Evolutionary conservation across 257 asterid genomes (phyloP).

Genomic region (Lycium ferocissimum): DNA sequence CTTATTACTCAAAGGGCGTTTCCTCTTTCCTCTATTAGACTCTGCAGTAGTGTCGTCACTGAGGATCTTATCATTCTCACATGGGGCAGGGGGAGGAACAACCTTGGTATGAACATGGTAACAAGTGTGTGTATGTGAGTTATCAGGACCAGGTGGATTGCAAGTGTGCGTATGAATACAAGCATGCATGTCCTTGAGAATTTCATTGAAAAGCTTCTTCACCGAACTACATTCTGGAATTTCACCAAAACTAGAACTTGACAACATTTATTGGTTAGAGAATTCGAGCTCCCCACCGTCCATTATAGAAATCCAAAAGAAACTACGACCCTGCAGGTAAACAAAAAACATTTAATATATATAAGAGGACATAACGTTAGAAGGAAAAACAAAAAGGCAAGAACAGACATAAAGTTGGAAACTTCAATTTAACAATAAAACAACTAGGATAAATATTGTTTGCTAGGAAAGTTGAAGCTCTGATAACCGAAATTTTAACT

Average conservation of each 20-base stretch:
- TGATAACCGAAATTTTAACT: not conserved
- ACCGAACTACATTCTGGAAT: conserved; percentile 44
- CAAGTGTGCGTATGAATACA: conserved; percentile 79
- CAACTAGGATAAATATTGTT: not conserved
- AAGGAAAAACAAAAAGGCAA: not conserved
- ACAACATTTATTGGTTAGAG: conserved; percentile 44
- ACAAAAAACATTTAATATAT: not conserved
- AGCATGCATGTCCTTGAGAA: conserved; percentile 50
- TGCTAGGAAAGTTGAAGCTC: not conserved
- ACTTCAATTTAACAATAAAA: not conserved
- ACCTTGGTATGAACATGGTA: conserved; percentile 53
- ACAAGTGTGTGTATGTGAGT: too few species aligned
- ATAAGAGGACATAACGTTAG: not conserved
- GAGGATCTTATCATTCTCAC: conserved; percentile 14
- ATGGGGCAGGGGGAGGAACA: conserved; percentile 32
- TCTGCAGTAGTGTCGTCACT: conserved; percentile 24
- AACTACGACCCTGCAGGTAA: not conserved
- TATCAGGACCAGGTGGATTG: conserved; percentile 53
- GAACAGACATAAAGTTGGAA: not conserved
- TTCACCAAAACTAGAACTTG: conserved; percentile 45
- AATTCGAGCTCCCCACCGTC: conserved; percentile 48
- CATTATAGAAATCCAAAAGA: conserved; percentile 33
- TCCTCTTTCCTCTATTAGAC: conserved; percentile 14
- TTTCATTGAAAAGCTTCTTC: conserved; percentile 45
- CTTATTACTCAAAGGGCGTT: conserved; percentile 54